Conservation (phyloP, 495 filamentous ascomycete species). For the Mycothermus thermophilus region DNA sequence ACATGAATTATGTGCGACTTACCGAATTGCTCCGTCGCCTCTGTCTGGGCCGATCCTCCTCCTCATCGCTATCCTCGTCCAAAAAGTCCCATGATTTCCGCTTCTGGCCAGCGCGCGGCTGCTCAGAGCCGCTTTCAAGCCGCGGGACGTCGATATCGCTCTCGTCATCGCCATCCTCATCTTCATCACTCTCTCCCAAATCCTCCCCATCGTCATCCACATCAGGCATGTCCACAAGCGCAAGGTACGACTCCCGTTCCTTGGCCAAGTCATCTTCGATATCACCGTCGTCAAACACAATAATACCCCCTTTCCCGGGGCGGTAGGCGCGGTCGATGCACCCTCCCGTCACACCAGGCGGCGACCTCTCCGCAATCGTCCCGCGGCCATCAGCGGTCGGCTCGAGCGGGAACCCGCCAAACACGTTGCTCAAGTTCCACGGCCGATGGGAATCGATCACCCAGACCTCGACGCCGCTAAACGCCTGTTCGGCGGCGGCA, state of each 20-base stretch:
- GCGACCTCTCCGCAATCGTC: slow-evolving; percentile 34
- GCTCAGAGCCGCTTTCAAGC: slow-evolving; percentile 4
- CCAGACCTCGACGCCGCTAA: slow-evolving; percentile 78
- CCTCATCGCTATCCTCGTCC: slow-evolving; percentile 55
- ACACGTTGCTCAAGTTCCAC: slow-evolving; percentile 92
- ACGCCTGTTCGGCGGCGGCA: slow-evolving; percentile 44
- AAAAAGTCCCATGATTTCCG: slow-evolving; percentile 72
- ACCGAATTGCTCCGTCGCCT: slow-evolving; percentile 80
- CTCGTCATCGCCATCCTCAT: slow-evolving; percentile 18
- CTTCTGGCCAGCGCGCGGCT: slow-evolving; percentile 41
- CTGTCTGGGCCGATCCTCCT: slow-evolving; percentile 57
- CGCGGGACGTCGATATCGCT: slow-evolving; percentile 22
- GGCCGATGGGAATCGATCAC: slow-evolving; percentile 80
- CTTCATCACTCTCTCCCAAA: slow-evolving; percentile 36
- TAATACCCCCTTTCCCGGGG: slow-evolving; percentile 66
- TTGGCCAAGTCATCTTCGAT: slow-evolving; percentile 70
- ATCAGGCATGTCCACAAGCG: slow-evolving; percentile 77
- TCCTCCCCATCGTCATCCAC: slow-evolving; percentile 58
- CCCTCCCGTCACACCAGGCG: slow-evolving; percentile 43
- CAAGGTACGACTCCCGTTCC: slow-evolving; percentile 70
- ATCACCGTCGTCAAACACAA: slow-evolving; percentile 93
- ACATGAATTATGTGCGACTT: slow-evolving; percentile 17
- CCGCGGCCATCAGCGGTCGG: slow-evolving; percentile 33
- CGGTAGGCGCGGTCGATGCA: slow-evolving; percentile 55
- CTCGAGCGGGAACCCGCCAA: slow-evolving; percentile 51